Percentiles rank a stretch among this genome's conserved stretches.
phyloP scores from a whole-genome alignment of 257 asterid species.

The Ligustrum vulgare region DNA sequence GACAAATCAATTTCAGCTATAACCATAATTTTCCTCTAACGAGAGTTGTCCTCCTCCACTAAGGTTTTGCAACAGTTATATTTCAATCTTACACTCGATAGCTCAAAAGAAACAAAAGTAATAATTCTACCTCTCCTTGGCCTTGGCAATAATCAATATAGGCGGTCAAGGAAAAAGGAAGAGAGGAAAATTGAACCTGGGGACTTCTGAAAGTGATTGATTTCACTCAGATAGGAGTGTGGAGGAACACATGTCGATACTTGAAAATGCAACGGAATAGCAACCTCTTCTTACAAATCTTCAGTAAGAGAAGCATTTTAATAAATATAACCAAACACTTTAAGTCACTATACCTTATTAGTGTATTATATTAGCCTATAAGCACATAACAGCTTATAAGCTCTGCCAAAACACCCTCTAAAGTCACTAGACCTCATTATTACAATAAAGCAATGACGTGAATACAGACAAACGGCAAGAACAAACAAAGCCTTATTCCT shows the following conservation, averaged over 20 bases:
- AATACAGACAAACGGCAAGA: background rate
- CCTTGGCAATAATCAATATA: background rate
- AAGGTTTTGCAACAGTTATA: background rate
- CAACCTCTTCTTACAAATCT: background rate
- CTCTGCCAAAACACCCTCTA: no score
- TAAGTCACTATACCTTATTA: background rate
- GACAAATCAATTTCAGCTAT: no score
- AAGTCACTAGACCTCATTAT: background rate
- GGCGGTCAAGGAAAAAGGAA: background rate
- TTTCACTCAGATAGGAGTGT: background rate
- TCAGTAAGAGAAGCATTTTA: background rate
- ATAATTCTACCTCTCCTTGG: background rate
- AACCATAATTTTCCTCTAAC: no score
- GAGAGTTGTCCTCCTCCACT: no score
- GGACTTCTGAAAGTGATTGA: background rate
- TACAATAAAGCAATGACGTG: background rate
- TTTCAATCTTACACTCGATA: background rate
- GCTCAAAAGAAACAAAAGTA: constrained; percentile 6
- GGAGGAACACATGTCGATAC: background rate
- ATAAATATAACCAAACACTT: background rate
- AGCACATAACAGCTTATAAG: background rate
- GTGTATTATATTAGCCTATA: background rate
- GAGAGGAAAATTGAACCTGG: background rate
- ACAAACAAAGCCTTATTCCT: background rate
- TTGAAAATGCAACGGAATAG: background rate